Base-by-base conservation (phyloP, 2,329 filamentous ascomycete species). In the Penicillium brevicompactum region DNA sequence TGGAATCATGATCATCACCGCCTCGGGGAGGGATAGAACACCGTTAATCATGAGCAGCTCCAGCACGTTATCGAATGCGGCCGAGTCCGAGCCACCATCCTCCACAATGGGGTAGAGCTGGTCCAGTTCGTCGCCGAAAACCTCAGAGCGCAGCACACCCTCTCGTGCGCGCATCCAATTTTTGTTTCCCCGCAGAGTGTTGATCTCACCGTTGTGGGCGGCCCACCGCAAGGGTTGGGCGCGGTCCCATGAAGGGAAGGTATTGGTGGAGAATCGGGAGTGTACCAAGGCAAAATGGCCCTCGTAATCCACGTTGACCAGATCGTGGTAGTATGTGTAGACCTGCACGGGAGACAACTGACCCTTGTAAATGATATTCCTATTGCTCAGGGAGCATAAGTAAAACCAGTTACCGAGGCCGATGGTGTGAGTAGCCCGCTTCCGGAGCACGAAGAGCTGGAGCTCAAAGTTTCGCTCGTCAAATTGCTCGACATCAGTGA, bases 91-190 rank as follows among this genome's bases (percentile, higher is more conserved):
- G 60, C 93, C 93, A 66, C 93, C 93, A 70, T 97, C 92, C 77
- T 97, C 93, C 51, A 97, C 91, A 66, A 97, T 92, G 22, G 93
- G 93, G 74, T 96, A 97, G 54, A 97, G 85, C 67, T 83, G 79
- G 76, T 97, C 92, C 14, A 97, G 86, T 69, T 97, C 92, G 27
- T 96, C 91, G 60, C 91, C 91, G 72, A 97, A 97, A 51, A 96
- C 82, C 63, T 92, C 87, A 1, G 93, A 97, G 72, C 91, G 90
- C 84, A 97, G 90, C 62, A 96, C 87, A 76, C 93, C 93, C 79
- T 97, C 93, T 70, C 93, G 88, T 59, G 93, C 93, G 66, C 92
- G 89, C 93, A 97, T 97, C 93, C 93, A 97, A 79, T 97, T 97
- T 84, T 97, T 97, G 82, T 97, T 97, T 58, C 93, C 93, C 72